phyloP scores from a whole-genome alignment of 108 stramenopile genomes.

The Chaetoceros muelleri region DNA sequence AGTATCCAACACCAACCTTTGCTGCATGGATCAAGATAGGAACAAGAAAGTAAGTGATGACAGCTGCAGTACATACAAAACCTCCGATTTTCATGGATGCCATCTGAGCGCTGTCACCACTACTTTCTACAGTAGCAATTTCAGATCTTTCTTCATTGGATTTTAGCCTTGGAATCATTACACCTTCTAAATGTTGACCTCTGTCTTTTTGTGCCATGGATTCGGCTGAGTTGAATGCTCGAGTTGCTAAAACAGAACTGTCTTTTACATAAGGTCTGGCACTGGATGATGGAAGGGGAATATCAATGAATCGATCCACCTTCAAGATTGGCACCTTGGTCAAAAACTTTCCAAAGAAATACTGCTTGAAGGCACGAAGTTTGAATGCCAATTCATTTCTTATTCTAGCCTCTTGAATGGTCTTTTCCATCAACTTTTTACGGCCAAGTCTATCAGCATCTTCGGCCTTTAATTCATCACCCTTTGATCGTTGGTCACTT shows the following conservation, averaged over 20 bases:
- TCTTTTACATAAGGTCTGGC: constrained; percentile 40
- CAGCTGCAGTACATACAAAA: not conserved
- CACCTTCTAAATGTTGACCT: constrained; percentile 60
- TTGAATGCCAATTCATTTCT: constrained; percentile 48
- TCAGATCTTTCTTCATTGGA: not conserved
- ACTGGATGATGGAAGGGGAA: constrained; percentile 50
- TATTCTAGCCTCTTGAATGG: constrained; percentile 23
- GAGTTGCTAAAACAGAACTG: constrained; percentile 21
- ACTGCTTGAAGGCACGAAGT: constrained; percentile 58
- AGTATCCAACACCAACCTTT: no score
- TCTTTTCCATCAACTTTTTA: constrained; percentile 16
- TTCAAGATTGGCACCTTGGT: constrained; percentile 53
- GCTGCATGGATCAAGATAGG: not conserved
- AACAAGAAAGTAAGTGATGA: constrained; percentile 3
- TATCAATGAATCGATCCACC: constrained; percentile 45
- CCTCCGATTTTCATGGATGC: not conserved
- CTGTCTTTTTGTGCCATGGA: constrained; percentile 49
- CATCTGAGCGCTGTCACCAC: not conserved
- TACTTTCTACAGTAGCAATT: not conserved
- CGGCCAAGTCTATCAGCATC: constrained; percentile 2
- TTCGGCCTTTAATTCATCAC: constrained; percentile 22
- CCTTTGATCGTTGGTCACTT: constrained; percentile 25
- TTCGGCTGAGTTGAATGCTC: constrained; percentile 65
- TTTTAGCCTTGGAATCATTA: constrained; percentile 53
- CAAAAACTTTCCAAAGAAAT: constrained; percentile 63